Evolutionary conservation across 108 stramenopile species (phyloP), one percentile per base, ranked within the genome.

Genomic region (Nannochloropsis granulata): DNA sequence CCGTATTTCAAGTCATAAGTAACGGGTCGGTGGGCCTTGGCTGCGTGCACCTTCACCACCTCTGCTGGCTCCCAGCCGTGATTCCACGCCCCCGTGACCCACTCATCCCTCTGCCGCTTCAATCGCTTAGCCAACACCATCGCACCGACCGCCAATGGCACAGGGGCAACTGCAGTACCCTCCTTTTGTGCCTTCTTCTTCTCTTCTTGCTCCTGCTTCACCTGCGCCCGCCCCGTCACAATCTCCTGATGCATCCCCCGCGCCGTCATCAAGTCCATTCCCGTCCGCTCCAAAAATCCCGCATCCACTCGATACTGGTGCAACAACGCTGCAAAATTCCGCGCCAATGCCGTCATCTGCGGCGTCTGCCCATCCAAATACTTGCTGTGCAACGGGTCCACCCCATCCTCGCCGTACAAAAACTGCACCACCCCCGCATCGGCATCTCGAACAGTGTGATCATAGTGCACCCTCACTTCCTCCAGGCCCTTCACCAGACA

Each of bases 371-470:
- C 92, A 92, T 83, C 94, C 93, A 25, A 91, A 82, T 13, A 90
- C 12, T 83, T 94, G 93, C 92, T 82, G 93, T 95, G 85, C 0
- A 93, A 94, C 12, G 97, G 93, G 90, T 99, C 99, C 25, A 99
- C 87, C 14, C 97, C 99, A 88, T 99, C 99, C 85, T 98, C 99
- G 14, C 99, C 99, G 82, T 99, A 99, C 13, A 98, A 86, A 84
- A 99, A 99, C 86, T 99, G 99, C 78, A 98, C 91, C 24, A 99
- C 96, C 56, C 95, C 93, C 79, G 97, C 97, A 85, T 98, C 97
- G 12, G 94, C 95, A 86, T 99, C 97, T 45, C 99, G 92, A 24
- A 99, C 99, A 24, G 98, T 99, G 83, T 93, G 89, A 90, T 99
- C 99, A 85, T 99, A 99, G 21, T 91, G 92, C 7, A 99, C 96